Base-by-base conservation (phyloP, 495 filamentous ascomycete species). In the Sordaria brevicollis region DNA sequence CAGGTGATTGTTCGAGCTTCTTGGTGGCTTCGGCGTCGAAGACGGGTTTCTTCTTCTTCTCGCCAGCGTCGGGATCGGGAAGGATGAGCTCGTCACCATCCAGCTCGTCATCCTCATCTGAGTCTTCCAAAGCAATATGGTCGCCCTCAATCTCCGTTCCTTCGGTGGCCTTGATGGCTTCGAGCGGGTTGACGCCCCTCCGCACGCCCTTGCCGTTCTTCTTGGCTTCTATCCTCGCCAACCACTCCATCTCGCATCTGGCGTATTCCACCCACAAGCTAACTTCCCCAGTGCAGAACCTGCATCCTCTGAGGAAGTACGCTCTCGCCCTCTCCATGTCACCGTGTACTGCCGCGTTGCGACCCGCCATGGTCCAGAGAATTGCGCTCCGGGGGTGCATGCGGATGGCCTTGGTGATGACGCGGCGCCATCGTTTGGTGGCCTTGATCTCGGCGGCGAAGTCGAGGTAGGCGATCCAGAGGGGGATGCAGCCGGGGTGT, bases 401-500 rank as follows among this genome's bases (percentile, higher is more conserved):
- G 62, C 95, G 86, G 65, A 99, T 79, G 25, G 92, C 90, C 34
- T 82, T 86, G 39, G 91, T 93, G 72, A 96, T 85, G 67, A 95
- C 87, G 69, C 89, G 87, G 31, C 89, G 86, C 70, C 96, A 89
- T 71, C 92, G 92, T 79, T 93, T 94, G 69, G 86, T 87, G 3
- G 93, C 89, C 74, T 90, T 91, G 77, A 93, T 88, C 71, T 88
- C 83, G 71, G 87, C 83, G 5, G 92, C 90, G 79, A 91, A 97
- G 43, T 92, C 88, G 65, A 97, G 88, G 77, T 97, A 97, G 73
- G 94, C 91, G 76, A 92, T 87, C 95, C 95, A 99, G n/a, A 98
- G 82, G 11, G 85, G 87, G 13, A 94, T 68, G 75, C 91, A 91
- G 2, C 93, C 94, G 4, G 90, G 90, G 77, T 97, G 95, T 73